A percentile compares a stretch with the other conserved stretches of the same genome.
These are phyloP conservation scores for Candida orba DNA, from an alignment of 805 yeast species.

Conservation along the genomic window DNA sequence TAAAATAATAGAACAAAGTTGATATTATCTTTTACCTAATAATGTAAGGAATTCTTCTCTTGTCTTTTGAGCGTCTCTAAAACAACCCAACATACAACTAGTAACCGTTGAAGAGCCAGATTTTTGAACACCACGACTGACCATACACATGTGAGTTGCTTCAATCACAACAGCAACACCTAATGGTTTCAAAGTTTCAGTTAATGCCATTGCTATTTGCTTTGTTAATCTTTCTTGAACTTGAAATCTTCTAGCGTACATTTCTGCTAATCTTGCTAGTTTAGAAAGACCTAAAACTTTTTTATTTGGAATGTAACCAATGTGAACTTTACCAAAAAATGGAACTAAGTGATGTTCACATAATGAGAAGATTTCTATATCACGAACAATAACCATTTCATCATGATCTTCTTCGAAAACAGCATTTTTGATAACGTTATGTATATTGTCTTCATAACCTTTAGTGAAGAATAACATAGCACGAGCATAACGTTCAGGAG, in stretches of 20 bases:
- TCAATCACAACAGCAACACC: conserved; percentile 99
- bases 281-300: conserved; percentile 89
- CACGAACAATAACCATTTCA: conserved; percentile 97
- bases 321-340: conserved; percentile 93
- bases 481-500: conserved; percentile 93
- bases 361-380: conserved; percentile 83
- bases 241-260: conserved; percentile 92
- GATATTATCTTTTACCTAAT: conserved; percentile 52
- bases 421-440: conserved; percentile 89
- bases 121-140: conserved; percentile 93
- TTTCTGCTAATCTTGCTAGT: conserved; percentile 91
- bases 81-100: conserved; percentile 95
- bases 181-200: conserved; percentile 84
- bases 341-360: conserved; percentile 99
- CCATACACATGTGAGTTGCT: conserved; percentile 99
- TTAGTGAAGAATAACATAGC: conserved; percentile 95
- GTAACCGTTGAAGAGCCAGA: conserved; percentile 91
- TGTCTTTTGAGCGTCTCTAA: conserved; percentile 88
- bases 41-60: conserved; percentile 91
- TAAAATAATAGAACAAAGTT: too few relatives aligned
- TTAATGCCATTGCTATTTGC: conserved; percentile 93
- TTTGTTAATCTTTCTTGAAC: conserved; percentile 97
- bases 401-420: conserved; percentile 98
- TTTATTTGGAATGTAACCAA: conserved; percentile 95
- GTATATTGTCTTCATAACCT: conserved; percentile 91